Conservation (phyloP, 495 filamentous ascomycete species). For the Podospora bellae-mahoneyi region DNA sequence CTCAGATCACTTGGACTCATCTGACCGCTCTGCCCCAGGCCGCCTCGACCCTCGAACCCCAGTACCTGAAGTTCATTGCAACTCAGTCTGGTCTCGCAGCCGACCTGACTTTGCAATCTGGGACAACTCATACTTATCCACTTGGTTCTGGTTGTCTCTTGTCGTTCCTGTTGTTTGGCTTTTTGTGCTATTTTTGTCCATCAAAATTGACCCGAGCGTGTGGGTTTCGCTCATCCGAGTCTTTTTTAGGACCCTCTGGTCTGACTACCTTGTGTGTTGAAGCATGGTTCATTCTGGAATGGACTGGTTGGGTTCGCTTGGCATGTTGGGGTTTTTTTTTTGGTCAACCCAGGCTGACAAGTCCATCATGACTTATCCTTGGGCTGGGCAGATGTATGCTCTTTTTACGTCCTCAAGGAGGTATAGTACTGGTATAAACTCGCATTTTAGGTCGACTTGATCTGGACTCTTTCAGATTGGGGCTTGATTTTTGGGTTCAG, state of each 20-base stretch:
- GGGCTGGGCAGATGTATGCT: not conserved
- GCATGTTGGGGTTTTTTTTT: not conserved
- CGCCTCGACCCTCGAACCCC: not conserved
- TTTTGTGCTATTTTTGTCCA: not conserved
- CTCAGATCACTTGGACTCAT: slow-evolving; percentile 2
- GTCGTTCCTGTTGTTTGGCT: not conserved
- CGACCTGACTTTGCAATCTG: not conserved
- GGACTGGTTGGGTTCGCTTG: not conserved
- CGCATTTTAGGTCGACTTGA: not conserved
- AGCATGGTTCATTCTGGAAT: not conserved
- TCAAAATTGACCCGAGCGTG: not conserved
- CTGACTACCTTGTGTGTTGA: not conserved
- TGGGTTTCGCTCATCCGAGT: not conserved
- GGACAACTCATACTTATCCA: not conserved
- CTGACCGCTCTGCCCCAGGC: not conserved
- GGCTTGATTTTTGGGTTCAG: not conserved
- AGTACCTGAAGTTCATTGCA: not conserved
- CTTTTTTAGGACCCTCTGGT: not conserved
- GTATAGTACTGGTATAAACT: not conserved
- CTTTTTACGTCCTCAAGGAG: not conserved
- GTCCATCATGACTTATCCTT: not conserved
- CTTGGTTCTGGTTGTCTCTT: not conserved
- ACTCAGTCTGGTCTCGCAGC: not conserved
- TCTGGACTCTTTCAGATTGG: not conserved
- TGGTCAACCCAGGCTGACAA: not conserved